Conservation (phyloP, 129 eudicot species). For the Mikania micrantha region DNA sequence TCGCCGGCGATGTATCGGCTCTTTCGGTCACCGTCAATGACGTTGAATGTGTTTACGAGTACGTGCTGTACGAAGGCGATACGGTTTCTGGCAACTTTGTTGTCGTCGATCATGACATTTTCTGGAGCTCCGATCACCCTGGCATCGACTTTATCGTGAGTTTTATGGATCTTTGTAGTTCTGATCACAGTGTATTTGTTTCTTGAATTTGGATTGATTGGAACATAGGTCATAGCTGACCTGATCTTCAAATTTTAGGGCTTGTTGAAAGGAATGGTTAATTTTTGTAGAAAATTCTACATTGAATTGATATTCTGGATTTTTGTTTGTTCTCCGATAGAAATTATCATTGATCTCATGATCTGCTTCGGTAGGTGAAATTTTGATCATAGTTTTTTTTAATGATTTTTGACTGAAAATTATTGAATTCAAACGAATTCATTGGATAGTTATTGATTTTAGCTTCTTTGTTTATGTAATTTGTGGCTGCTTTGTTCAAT, state of each 20-base stretch:
- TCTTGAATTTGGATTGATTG: not conserved
- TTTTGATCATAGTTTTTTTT: too few species aligned
- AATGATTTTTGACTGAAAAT: not conserved
- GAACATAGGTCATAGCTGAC: not conserved
- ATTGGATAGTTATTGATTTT: not conserved
- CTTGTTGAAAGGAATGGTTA: not conserved
- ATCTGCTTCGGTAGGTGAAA: slow-evolving; percentile 17
- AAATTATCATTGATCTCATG: slow-evolving; percentile 4
- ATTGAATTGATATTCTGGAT: slow-evolving; percentile 5
- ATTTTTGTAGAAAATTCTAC: not conserved
- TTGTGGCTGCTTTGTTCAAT: not conserved
- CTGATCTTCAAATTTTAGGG: slow-evolving; percentile 1
- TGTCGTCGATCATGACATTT: slow-evolving; percentile 89
- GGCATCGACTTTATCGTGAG: slow-evolving; percentile 82
- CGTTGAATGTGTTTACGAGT: slow-evolving; percentile 86
- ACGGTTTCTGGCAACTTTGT: slow-evolving; percentile 85
- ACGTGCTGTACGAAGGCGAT: slow-evolving; percentile 91
- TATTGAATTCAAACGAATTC: not conserved
- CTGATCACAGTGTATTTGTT: not conserved
- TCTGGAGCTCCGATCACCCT: slow-evolving; percentile 97
- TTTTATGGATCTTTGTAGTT: not conserved
- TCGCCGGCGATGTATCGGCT: slow-evolving; percentile 32
- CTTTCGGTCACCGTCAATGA: slow-evolving; percentile 81
- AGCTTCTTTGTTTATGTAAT: not conserved
- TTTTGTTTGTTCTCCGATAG: not conserved